A percentile compares a stretch with the other conserved stretches of the same genome.
Evolutionary conservation across 352 stramenopile species (phyloP).

Genomic region (Globisporangium camurandrum): DNA sequence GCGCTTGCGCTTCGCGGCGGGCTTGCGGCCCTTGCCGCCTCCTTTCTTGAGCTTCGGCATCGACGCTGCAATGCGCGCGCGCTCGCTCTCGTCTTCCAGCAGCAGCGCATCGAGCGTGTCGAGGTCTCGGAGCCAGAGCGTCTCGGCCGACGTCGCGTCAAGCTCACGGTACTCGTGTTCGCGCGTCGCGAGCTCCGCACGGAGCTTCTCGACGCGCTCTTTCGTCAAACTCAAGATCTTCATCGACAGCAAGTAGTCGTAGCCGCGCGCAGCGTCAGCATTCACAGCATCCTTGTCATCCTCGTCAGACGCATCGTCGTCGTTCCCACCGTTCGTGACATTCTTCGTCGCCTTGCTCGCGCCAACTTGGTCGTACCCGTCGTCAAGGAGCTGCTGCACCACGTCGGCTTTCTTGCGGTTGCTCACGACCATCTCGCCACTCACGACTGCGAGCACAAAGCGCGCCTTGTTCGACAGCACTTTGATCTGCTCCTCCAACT

Average conservation of each 20-base stretch:
- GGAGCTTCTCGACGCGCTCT: slow-evolving; percentile 90
- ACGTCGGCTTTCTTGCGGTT: slow-evolving; percentile 92
- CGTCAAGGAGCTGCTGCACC: slow-evolving; percentile 76
- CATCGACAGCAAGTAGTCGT: slow-evolving; percentile 96
- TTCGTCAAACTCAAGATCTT: slow-evolving; percentile 91
- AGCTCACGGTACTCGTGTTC: slow-evolving; percentile 83
- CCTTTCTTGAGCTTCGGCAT: slow-evolving; percentile 53
- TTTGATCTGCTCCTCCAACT: slow-evolving; percentile 87
- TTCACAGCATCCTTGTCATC: slow-evolving; percentile 32
- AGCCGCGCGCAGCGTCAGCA: slow-evolving; percentile 48
- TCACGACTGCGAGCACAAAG: slow-evolving; percentile 93
- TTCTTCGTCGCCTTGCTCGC: slow-evolving; percentile 51
- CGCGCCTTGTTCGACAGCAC: slow-evolving; percentile 92
- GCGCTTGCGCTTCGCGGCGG: slow-evolving; percentile 46
- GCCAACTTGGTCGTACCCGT: slow-evolving; percentile 85
- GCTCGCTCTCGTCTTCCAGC: slow-evolving; percentile 51
- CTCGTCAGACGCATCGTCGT: slow-evolving; percentile 35
- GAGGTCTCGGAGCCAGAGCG: slow-evolving; percentile 93
- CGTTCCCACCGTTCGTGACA: slow-evolving; percentile 9
- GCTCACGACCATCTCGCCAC: slow-evolving; percentile 89
- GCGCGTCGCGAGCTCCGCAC: slow-evolving; percentile 80
- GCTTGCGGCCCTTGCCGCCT: slow-evolving; percentile 22
- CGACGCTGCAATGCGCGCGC: slow-evolving; percentile 42
- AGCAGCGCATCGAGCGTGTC: slow-evolving; percentile 81
- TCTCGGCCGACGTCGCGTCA: slow-evolving; percentile 69